Percentiles rank a stretch among this genome's conserved stretches.
phyloP scores from a whole-genome alignment of 805 yeast genomes.

The Wickerhamomyces sydowiorum region DNA sequence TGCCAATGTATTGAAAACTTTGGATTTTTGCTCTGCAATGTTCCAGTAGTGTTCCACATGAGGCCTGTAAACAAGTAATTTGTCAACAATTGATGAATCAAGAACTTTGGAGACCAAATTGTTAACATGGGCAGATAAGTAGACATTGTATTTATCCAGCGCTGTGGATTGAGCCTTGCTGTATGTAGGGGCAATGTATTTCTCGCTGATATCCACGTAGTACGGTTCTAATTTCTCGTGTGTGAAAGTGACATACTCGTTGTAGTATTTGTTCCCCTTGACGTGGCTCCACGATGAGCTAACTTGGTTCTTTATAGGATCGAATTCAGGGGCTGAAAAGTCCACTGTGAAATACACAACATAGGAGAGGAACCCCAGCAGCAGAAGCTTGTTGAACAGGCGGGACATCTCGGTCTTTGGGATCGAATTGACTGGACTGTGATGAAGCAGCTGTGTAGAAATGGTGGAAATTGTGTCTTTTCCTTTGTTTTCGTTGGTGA shows the following conservation, averaged over 20 bases:
- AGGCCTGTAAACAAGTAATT: background rate
- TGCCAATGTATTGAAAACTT: background rate
- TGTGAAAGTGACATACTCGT: slow-evolving; percentile 13
- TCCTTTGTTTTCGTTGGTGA: too few species aligned
- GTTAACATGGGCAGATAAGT: slow-evolving; percentile 10
- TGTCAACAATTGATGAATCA: slow-evolving; percentile 5
- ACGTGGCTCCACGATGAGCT: slow-evolving; percentile 4
- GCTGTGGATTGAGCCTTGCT: slow-evolving; percentile 1
- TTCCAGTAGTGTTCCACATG: background rate
- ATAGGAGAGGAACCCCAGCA: slow-evolving; percentile 8
- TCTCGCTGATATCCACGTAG: slow-evolving; percentile 1
- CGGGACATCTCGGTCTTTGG: slow-evolving; percentile 8
- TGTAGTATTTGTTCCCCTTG: slow-evolving; percentile 10
- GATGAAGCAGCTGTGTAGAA: background rate
- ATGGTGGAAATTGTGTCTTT: too few species aligned
- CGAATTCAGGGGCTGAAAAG: slow-evolving; percentile 16
- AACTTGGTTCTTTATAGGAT: slow-evolving; percentile 16
- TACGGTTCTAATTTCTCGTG: slow-evolving; percentile 8
- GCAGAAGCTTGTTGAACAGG: slow-evolving; percentile 9
- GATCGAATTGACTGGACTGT: background rate
- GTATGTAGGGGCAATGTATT: slow-evolving; percentile 9
- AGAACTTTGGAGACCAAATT: slow-evolving; percentile 1
- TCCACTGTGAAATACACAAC: slow-evolving; percentile 14
- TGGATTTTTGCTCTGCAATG: background rate
- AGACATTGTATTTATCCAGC: slow-evolving; percentile 8